Conservation (phyloP, 1,284 basidiomycete genomes). For the Bondarzewia mesenterica region DNA sequence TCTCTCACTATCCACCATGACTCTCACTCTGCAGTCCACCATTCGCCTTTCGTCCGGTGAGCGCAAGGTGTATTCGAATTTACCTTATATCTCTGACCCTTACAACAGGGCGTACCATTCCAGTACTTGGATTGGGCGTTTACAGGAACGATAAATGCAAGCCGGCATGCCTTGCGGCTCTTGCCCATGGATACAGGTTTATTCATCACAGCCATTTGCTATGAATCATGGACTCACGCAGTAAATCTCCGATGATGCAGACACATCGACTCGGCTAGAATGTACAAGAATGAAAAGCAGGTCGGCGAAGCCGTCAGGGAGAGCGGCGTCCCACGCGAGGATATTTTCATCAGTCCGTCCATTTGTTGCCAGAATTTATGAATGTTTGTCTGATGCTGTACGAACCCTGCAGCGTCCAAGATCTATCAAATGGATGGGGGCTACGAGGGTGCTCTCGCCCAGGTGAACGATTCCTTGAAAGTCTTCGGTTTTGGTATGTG, state of each 20-base stretch:
- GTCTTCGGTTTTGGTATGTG: slow-evolving; percentile 31
- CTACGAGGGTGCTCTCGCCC: slow-evolving; percentile 27
- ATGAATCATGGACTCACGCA: slow-evolving; percentile 6
- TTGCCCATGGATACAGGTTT: slow-evolving; percentile 65
- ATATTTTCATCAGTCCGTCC: slow-evolving; percentile 63
- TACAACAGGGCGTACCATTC: slow-evolving; percentile 49
- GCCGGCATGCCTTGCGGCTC: slow-evolving; percentile 56
- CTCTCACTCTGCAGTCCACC: background rate
- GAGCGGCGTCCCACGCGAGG: slow-evolving; percentile 41
- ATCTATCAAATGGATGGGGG: slow-evolving; percentile 28
- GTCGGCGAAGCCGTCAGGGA: slow-evolving; percentile 52
- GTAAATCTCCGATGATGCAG: slow-evolving; percentile 22
- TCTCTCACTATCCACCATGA: background rate
- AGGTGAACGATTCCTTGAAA: slow-evolving; percentile 32
- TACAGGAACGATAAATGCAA: slow-evolving; percentile 62
- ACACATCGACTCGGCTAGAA: slow-evolving; percentile 66
- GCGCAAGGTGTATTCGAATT: background rate
- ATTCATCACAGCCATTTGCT: slow-evolving; percentile 19
- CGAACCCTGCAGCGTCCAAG: slow-evolving; percentile 33
- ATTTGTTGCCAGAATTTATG: too few relatives aligned
- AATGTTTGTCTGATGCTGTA: too few relatives aligned
- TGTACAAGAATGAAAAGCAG: slow-evolving; percentile 66
- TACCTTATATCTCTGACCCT: background rate
- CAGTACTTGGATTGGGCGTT: slow-evolving; percentile 71
- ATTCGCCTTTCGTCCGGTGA: background rate